Percentiles rank a stretch among this genome's conserved stretches.
phyloP scores from a whole-genome alignment of 2,329 filamentous ascomycete genomes.

The Cladophialophora chaetospira region DNA sequence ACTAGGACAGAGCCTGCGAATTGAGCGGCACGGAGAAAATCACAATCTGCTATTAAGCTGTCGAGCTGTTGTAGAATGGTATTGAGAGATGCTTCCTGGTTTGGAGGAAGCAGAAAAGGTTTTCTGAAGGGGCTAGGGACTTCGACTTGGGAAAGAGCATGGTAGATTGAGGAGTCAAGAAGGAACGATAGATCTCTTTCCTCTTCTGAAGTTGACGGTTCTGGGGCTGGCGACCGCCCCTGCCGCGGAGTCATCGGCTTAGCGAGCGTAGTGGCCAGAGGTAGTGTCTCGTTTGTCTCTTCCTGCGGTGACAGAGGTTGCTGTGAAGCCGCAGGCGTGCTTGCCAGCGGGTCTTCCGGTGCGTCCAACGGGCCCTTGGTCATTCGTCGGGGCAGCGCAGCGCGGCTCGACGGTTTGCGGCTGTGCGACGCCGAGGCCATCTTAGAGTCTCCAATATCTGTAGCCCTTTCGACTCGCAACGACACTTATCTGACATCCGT shows the following conservation, averaged over 20 bases:
- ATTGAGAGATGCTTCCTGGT: conserved; percentile 57
- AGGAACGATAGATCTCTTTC: conserved; percentile 78
- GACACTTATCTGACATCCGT: no score
- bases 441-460: neutral
- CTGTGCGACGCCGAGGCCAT: conserved; percentile 22
- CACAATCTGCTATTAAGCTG: conserved; percentile 68
- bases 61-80: conserved; percentile 53
- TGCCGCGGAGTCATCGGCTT: neutral
- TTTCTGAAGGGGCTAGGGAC: conserved; percentile 68
- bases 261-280: neutral
- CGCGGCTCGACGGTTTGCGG: conserved; percentile 28
- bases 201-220: conserved; percentile 29
- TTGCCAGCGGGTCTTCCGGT: conserved; percentile 65
- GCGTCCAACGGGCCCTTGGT: conserved; percentile 78
- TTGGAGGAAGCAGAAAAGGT: conserved; percentile 63
- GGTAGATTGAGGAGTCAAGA: conserved; percentile 78
- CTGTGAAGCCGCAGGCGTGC: conserved; percentile 2
- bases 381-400: conserved; percentile 60
- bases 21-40: conserved; percentile 76
- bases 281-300: conserved; percentile 1
- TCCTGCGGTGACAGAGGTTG: conserved; percentile 5
- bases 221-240: neutral
- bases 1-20: conserved; percentile 47
- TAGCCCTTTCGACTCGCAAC: neutral
- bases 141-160: conserved; percentile 68